phyloP scores from a whole-genome alignment of 768 basidiomycete species.

The Rhodotorula toruloides region DNA sequence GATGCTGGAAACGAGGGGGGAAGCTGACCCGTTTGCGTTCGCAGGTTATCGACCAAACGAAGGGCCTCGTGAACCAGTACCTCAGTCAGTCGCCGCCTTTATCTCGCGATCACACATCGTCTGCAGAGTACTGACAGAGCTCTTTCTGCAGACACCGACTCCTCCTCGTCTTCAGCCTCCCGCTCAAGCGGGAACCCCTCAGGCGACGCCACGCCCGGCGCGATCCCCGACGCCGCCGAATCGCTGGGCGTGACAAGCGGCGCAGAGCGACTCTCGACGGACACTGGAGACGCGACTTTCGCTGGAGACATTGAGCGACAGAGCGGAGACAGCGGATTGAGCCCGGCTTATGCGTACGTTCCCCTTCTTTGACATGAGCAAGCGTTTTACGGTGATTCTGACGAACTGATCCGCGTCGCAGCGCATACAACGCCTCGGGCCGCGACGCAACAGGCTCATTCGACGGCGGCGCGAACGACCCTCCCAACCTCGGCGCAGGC shows the following conservation, averaged over 20 bases:
- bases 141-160: background rate
- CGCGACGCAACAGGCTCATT: constrained; percentile 26
- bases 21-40: background rate
- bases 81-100: background rate
- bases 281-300: constrained; percentile 15
- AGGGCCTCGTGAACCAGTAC: constrained; percentile 4
- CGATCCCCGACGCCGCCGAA: background rate
- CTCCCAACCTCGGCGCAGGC: constrained; percentile 15
- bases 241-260: background rate
- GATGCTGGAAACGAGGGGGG: background rate
- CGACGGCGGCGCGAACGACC: constrained; percentile 22
- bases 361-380: background rate
- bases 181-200: background rate
- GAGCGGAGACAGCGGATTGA: background rate
- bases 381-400: too few relatives aligned
- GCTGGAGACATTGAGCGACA: constrained; percentile 21
- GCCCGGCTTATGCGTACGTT: background rate
- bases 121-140: background rate
- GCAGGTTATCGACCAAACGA: constrained; percentile 3
- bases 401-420: background rate
- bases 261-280: background rate
- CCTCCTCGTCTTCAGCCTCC: background rate
- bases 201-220: background rate
- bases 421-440: constrained; percentile 15
- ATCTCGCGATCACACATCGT: background rate